Evolutionary conservation across 257 asterid genomes (phyloP).

Genomic region (Salvia hispanica): DNA sequence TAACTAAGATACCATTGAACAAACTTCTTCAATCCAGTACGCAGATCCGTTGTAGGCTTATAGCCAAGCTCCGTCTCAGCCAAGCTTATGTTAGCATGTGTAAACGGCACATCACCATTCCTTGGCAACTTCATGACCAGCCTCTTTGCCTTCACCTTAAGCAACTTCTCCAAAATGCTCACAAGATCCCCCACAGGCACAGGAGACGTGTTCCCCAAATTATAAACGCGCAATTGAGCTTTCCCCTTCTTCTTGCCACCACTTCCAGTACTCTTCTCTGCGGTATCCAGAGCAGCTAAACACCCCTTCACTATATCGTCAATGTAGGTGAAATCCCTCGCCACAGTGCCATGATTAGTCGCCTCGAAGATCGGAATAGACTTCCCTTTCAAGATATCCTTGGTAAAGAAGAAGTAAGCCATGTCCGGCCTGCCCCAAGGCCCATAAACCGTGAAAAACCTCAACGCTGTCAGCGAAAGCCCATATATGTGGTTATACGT

Average conservation of each 20-base stretch:
- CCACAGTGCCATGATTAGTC: constrained; percentile 60
- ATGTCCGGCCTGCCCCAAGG: constrained; percentile 77
- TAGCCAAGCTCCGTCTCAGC: constrained; percentile 61
- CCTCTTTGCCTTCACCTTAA: constrained; percentile 61
- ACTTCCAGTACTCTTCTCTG: constrained; percentile 65
- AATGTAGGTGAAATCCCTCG: constrained; percentile 64
- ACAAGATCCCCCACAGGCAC: constrained; percentile 66
- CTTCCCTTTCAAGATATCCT: constrained; percentile 60
- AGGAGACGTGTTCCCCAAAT: constrained; percentile 63
- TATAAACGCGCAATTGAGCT: constrained; percentile 56
- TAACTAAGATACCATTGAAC: constrained; percentile 61
- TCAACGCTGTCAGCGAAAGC: constrained; percentile 58
- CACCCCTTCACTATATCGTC: constrained; percentile 71
- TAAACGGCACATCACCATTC: constrained; percentile 67
- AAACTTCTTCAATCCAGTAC: constrained; percentile 60
- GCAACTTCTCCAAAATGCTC: constrained; percentile 60
- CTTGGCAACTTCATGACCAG: constrained; percentile 59
- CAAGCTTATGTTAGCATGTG: constrained; percentile 64
- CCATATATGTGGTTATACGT: constrained; percentile 66
- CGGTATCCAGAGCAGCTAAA: constrained; percentile 60
- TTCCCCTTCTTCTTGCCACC: constrained; percentile 69
- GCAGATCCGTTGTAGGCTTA: constrained; percentile 58
- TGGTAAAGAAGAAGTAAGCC: constrained; percentile 64
- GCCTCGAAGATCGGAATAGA: constrained; percentile 60
- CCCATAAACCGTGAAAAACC: constrained; percentile 69